Evolutionary conservation across 2,329 filamentous ascomycete species (phyloP).

Genomic region (Arthrobotrys sphaeroides): DNA sequence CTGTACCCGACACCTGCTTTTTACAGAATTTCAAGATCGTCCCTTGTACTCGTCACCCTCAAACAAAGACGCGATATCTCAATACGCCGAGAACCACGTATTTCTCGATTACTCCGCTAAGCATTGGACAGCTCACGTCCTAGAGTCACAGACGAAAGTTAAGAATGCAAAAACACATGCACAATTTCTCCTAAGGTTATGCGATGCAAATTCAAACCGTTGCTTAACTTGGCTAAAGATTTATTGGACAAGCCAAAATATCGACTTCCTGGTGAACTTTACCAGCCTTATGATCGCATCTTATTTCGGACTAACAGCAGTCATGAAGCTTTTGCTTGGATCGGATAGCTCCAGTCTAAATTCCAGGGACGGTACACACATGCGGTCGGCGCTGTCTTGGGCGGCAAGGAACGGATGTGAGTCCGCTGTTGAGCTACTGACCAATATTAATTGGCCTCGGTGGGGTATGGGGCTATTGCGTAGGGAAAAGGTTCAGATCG

Average conservation of each 20-base stretch:
- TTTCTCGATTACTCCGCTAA: slow-evolving; percentile 26
- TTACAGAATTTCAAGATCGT: background rate
- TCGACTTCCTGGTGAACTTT: background rate
- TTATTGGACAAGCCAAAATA: slow-evolving; percentile 7
- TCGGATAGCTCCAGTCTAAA: background rate
- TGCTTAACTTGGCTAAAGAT: slow-evolving; percentile 10
- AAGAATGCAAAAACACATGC: background rate
- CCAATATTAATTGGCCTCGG: too few relatives aligned
- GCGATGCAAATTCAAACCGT: background rate
- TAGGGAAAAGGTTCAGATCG: background rate
- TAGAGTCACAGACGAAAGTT: background rate
- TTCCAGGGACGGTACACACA: background rate
- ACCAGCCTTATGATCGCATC: slow-evolving; percentile 1
- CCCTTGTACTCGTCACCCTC: too few relatives aligned
- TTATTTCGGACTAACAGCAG: slow-evolving; percentile 9
- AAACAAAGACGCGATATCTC: background rate
- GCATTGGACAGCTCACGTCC: slow-evolving; percentile 7
- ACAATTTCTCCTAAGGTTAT: slow-evolving; percentile 4
- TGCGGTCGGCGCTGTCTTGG: slow-evolving; percentile 18
- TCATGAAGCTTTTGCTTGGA: background rate
- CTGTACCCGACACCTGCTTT: slow-evolving; percentile 5
- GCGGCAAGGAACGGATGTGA: slow-evolving; percentile 2
- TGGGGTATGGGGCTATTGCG: background rate
- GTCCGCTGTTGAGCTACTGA: background rate
- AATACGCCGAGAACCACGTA: background rate